Conservation (phyloP, 352 stramenopile species). For the Globisporangium apiculatum region DNA sequence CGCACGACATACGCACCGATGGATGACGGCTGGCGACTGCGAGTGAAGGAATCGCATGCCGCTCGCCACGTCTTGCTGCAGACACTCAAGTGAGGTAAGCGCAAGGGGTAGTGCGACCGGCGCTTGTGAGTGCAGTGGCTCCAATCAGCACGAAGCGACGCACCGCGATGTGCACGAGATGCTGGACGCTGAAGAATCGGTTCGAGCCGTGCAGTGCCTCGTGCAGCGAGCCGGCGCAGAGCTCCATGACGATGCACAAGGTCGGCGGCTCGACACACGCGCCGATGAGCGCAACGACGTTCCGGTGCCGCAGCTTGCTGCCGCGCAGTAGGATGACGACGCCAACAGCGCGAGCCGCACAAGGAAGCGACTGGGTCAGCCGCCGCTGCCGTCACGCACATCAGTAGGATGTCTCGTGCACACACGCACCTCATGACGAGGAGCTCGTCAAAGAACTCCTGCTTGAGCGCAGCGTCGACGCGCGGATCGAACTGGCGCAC, state of each 20-base stretch:
- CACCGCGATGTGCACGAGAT: conserved; percentile 47
- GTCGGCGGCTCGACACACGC: conserved; percentile 68
- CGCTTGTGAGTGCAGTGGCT: no score
- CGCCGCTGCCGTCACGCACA: no score
- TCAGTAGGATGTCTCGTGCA: background rate
- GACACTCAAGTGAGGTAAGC: background rate
- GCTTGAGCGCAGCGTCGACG: conserved; percentile 77
- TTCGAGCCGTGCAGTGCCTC: conserved; percentile 52
- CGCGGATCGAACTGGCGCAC: conserved; percentile 73
- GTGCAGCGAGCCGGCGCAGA: conserved; percentile 63
- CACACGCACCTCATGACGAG: conserved; percentile 78
- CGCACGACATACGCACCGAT: conserved; percentile 33
- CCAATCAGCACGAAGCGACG: background rate
- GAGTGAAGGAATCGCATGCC: conserved; percentile 88
- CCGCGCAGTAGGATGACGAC: background rate
- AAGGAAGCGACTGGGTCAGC: no score
- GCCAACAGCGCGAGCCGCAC: no score
- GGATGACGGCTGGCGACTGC: conserved; percentile 73
- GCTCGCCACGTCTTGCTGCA: conserved; percentile 61
- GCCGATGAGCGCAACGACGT: conserved; percentile 71
- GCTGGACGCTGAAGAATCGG: conserved; percentile 43
- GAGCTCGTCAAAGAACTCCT: conserved; percentile 93
- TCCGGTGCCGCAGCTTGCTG: conserved; percentile 58
- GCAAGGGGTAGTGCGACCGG: no score
- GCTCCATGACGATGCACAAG: conserved; percentile 78